Evolutionary conservation across 1,284 basidiomycete genomes (phyloP), one percentile per base, ranked within the genome.

Genomic region (Mycena sp.): DNA sequence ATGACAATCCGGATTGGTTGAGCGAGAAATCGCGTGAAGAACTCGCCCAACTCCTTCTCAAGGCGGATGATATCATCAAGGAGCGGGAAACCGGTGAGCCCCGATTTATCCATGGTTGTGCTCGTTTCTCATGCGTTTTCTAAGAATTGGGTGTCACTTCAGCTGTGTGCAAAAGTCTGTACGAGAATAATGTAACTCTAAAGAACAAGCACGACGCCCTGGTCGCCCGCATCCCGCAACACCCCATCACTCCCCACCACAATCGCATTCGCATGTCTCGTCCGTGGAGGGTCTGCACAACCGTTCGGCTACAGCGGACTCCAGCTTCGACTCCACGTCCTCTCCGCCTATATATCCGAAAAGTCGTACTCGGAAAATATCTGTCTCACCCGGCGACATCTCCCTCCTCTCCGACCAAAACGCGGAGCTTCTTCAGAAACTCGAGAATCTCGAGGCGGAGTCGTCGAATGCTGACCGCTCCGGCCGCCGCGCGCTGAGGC

Each of bases 381-480:
- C 90, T 37, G 85, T 90, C 57, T 87, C 89, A 3, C 86, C 87
- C 0, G 76, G 82, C n/a, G 91, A 93, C 60, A 81, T 94, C 26
- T 85, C 87, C 3, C 79, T 83, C 7, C 84, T 95, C 26, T 85
- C 88, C 0, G 91, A 93, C 70, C 91, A 94, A 76, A 95, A 95
- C 71, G 87, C 89, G 0, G 90, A 94, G 62, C 86, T 95, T 17
- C 78, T 92, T 6, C 76, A 84, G 23, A 91, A 92, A 67, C 80
- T 95, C 6, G 88, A 92, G 71, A 84, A 85, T 62, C 82, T 95
- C 23, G 90, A 95, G 72, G 75, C 83, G 0, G 93, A 94, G 67
- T 86, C 92, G 6, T 77, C 78, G 10, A 82, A 83, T 44, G 82
- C 88, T 4, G 92, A 95, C 67, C 83, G 86, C 40, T 80, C 83